phyloP scores from a whole-genome alignment of 2,329 filamentous ascomycete genomes.

The Myriangium duriaei region DNA sequence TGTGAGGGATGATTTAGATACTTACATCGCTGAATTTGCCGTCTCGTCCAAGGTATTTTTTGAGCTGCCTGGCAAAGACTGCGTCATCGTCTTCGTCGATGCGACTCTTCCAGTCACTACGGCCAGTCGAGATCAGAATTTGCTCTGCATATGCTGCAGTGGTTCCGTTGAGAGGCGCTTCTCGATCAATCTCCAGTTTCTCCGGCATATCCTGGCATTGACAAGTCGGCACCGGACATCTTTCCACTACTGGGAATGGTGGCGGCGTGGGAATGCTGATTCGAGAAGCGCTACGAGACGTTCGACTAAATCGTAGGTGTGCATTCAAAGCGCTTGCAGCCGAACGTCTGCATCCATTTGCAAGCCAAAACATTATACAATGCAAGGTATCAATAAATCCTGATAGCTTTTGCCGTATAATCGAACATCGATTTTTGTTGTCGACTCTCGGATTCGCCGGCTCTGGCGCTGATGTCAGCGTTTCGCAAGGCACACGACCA shows the following conservation, averaged over 20 bases:
- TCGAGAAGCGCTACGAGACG: slow-evolving; percentile 15
- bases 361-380: slow-evolving; percentile 19
- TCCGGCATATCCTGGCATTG: slow-evolving; percentile 54
- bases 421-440: no score
- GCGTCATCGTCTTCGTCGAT: slow-evolving; percentile 66
- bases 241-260: slow-evolving; percentile 35
- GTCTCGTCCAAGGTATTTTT: slow-evolving; percentile 34
- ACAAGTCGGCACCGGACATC: slow-evolving; percentile 67
- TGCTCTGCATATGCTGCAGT: slow-evolving; percentile 73
- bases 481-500: no score
- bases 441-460: no score
- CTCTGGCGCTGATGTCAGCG: not conserved
- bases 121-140: slow-evolving; percentile 70
- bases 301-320: not conserved
- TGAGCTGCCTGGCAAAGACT: slow-evolving; percentile 56
- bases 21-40: slow-evolving; percentile 35
- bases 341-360: slow-evolving; percentile 15
- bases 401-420: no score
- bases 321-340: not conserved
- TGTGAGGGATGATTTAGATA: slow-evolving; percentile 11
- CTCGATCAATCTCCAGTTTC: slow-evolving; percentile 62
- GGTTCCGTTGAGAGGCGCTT: slow-evolving; percentile 57
- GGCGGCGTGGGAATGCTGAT: slow-evolving; percentile 22
- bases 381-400: no score
- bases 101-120: slow-evolving; percentile 65